phyloP scores from a whole-genome alignment of 306 rosid species.

The Aeschynomene evenia region DNA sequence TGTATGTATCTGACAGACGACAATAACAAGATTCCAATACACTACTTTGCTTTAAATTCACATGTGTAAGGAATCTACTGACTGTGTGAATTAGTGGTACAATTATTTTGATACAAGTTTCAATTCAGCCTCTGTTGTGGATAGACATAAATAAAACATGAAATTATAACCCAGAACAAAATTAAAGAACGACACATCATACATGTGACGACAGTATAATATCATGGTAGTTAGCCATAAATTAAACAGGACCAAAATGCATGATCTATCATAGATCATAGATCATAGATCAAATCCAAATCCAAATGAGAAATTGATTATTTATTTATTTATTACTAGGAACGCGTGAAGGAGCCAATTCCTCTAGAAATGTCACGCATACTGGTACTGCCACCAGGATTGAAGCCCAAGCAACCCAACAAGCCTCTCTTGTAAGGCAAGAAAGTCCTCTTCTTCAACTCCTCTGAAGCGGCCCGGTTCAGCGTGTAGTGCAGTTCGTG shows the following conservation, averaged over 20 bases:
- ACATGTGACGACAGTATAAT: background rate
- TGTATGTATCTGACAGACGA: background rate
- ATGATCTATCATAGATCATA: too few relatives aligned
- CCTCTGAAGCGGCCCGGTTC: constrained; percentile 90
- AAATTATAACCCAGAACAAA: background rate
- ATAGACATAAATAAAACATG: constrained; percentile 15
- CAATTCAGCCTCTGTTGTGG: constrained; percentile 7
- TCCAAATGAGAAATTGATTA: constrained; percentile 20
- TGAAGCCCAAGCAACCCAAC: constrained; percentile 82
- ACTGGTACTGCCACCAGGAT: constrained; percentile 27
- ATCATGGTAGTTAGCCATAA: too few relatives aligned
- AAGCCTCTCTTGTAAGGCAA: constrained; percentile 91
- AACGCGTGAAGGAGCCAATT: constrained; percentile 66
- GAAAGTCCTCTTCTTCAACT: constrained; percentile 77
- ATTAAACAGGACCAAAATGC: background rate
- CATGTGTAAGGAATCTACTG: background rate
- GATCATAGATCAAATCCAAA: too few relatives aligned
- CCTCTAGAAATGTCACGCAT: constrained; percentile 59
- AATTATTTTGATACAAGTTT: constrained; percentile 29
- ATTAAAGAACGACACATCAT: background rate
- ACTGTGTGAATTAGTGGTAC: background rate
- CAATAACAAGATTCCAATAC: background rate
- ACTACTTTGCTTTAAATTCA: background rate
- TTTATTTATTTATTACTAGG: constrained; percentile 21
- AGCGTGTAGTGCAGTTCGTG: constrained; percentile 83